Base-by-base conservation (phyloP, 116 monocot genomes). In the Cymodocea nodosa region DNA sequence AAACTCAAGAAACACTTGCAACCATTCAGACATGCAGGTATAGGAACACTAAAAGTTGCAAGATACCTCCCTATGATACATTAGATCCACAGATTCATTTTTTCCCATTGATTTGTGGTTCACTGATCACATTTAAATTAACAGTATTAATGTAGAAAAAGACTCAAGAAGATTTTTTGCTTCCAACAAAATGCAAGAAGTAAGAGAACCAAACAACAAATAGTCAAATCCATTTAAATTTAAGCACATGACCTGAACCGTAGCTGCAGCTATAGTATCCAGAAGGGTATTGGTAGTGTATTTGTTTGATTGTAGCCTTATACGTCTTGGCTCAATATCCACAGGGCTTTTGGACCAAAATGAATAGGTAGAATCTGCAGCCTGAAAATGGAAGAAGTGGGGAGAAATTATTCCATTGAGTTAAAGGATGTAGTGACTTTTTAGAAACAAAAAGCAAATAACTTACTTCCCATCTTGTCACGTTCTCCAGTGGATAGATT, bases 281-380 rank as follows among this genome's bases (percentile, higher is more conserved):
- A 90, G 90, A 60, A 95, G 79, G 49, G 95, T 87, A 66, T 64
- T 90, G 49, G 87, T 83, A 22, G 90, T 95, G 64, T 95, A 87
- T 71, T 85, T 85, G 73, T 83, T 95, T 68, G 95, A 95, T 60
- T 95, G 78, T 67, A 95, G 76, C 68, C 95, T 85, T 74, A 95
- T 90, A 36, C 95, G 80, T 61, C 76, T 87, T 56, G 90, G 76
- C 35, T 95, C 95, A 68, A 83, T 50, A 71, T 95, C 95, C 63
- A 95, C 95, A 62, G 85, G 68, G 34, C 83, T 90, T 75, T 95
- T 95, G 24, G 95, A 81, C 95, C 95, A 95, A 73, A 95, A 90
- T 35, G 81, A 55, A 77, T 81, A 95, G 15, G 79, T 82, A 58
- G 79, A 81, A 75, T 87, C 87, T 18, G 75, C 22, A 25, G 83